phyloP scores from a whole-genome alignment of 1,284 basidiomycete species.

The Pseudomicrostroma phylloplanum region DNA sequence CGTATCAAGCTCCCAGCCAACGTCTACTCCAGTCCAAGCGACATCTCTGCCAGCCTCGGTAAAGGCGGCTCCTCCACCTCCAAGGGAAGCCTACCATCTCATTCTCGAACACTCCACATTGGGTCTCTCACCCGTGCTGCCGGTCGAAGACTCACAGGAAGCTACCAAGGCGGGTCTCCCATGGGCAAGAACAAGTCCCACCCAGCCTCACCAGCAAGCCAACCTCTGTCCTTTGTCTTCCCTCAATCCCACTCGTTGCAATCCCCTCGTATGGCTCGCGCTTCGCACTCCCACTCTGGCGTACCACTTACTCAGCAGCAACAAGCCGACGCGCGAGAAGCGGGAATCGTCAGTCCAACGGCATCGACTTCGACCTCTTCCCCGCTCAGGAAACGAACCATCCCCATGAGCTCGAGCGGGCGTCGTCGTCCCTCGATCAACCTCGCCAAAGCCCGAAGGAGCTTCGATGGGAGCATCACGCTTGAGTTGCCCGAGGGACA shows the following conservation, averaged over 20 bases:
- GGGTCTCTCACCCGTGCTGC: constrained; percentile 3
- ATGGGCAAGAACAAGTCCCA: not conserved
- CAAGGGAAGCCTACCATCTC: not conserved
- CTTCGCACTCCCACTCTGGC: too few species aligned
- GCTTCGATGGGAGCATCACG: constrained; percentile 4
- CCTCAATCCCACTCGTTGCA: not conserved
- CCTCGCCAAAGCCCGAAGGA: not conserved
- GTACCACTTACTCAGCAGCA: not conserved
- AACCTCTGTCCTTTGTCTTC: too few species aligned
- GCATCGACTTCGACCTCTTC: not conserved
- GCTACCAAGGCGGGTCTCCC: not conserved
- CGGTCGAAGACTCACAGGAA: not conserved
- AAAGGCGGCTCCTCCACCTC: not conserved
- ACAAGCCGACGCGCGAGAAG: not conserved
- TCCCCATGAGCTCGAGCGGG: not conserved
- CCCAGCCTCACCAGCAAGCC: too few species aligned
- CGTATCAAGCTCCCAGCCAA: not conserved
- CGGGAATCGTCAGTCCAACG: not conserved
- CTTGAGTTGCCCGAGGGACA: constrained; percentile 3
- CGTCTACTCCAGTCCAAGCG: not conserved
- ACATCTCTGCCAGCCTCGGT: not conserved
- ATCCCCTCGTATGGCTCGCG: not conserved
- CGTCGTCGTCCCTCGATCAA: not conserved
- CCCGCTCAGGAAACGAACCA: not conserved
- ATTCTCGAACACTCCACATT: constrained; percentile 1